Base-by-base conservation (phyloP, 1,139 yeast genomes). In the Blastobotrys indianensis region DNA sequence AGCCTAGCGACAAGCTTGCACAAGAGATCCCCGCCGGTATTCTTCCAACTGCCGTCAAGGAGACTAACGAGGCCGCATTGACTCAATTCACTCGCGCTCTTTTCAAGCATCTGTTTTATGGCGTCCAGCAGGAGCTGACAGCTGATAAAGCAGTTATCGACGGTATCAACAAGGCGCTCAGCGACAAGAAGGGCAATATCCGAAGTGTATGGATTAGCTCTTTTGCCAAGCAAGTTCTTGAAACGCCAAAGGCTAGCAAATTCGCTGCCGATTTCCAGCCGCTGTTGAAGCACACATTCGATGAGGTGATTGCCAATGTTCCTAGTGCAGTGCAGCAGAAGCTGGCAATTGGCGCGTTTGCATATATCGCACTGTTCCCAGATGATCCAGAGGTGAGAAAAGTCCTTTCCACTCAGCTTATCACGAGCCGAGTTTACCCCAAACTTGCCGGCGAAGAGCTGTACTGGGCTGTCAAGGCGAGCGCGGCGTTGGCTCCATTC, bases 61-160 rank as follows among this genome's bases (percentile, higher is more conserved):
- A 90, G 58, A 77, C 79, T 45, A 86, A 87, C 55, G 97, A 92
- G 60, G 37, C 56, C 1, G 79, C 86, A 0, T 69, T 87, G 42
- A 53, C 67, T 2, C 67, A 70, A 4, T 68, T 79, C 51, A 67
- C 82, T n/a, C 63, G 66, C n/a, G 70, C 80, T 0, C 75, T 76
- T 51, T 71, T 75, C 42, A 54, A 56, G 23, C 81, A 75, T 54
- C 67, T 73, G 33, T 61, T 70, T 23, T 54, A 47, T 46, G 46
- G 41, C 34, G 54, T 57, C 12, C 45, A 32, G 6, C 41, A 41
- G 28, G 52, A 47, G n/a, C 44, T 41, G 23, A 40, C 45, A 30
- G 44, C 40, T 3, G 59, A 55, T 10, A 53, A 54, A 30, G 37
- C 53, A 2, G 51, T 63, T 1, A 41, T 54, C 1, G 67, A 67